Evolutionary conservation across 805 yeast genomes (phyloP), one percentile per base, ranked within the genome.

Genomic region (Myxozyma kluyveri): DNA sequence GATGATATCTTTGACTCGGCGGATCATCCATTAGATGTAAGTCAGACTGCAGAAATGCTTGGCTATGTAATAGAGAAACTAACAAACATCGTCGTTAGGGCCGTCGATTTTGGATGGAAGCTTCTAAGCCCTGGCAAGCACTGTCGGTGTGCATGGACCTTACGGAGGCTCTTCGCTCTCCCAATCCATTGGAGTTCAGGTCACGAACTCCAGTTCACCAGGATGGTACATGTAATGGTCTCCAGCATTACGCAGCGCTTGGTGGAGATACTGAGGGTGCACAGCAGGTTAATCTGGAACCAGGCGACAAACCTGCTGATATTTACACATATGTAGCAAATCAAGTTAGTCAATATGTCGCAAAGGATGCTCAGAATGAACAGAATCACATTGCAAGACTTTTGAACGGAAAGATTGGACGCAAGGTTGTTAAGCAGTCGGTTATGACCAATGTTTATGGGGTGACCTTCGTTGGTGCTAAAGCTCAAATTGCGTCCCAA

Each of bases 401-500:
- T 31, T 69, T 86, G 37, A 73, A 77, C 50, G 86, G 83, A 46
- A 77, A 81, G 54, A 79, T 91, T 51, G 78, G 83, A 18, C 79
- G 99, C 62, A 91, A 91, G 66, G 84, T 93, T 42, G 96, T 93
- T 33, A 91, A 91, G 66, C 99, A 91, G 67, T 88, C 99, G 0
- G 98, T 91, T 23, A 91, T 91, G 99, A 91, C 99, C 0, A 90
- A 89, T 64, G 99, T 91, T 33, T 91, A 91, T 66, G 99, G 99
- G 63, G 99, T 91, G 10, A 91, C 99, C 0, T 88, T 79, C 65
- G 79, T 88, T 56, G 99, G 99, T 17, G 99, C 98, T 0, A 80
- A 88, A 17, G 84, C 83, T 2, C 99, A 91, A 70, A 88, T 91
- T 63, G 79, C 81, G 51, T 86, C 83, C 63, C 90, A 90, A 65